These are phyloP conservation scores for Urostyla sp. DNA, from an alignment of 73 alveolate genomes.

Conservation along the genomic window DNA sequence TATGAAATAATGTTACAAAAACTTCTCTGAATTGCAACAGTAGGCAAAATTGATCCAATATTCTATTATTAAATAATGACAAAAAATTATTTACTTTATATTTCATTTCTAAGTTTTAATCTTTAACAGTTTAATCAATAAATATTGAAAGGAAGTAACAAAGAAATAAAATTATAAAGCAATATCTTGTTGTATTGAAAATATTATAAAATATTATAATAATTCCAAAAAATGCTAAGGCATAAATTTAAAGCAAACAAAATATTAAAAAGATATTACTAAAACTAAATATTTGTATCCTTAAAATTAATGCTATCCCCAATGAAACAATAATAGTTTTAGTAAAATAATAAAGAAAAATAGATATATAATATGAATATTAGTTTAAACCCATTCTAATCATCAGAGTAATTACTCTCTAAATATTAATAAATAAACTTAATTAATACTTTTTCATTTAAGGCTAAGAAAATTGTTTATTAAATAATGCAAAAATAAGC, in stretches of 20 bases:
- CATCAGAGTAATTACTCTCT: too few species aligned
- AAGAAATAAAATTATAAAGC: slow-evolving; percentile 45
- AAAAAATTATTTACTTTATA: too few species aligned
- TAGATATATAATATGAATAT: too few species aligned
- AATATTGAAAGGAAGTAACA: slow-evolving; percentile 50
- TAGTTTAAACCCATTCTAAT: too few species aligned
- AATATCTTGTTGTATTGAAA: slow-evolving; percentile 73
- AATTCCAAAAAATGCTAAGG: slow-evolving; percentile 64
- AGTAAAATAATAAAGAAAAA: too few species aligned
- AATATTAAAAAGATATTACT: slow-evolving; percentile 35
- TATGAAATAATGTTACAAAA: background rate
- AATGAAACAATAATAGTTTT: too few species aligned
- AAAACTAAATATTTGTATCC: too few species aligned
- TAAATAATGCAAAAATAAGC: too few species aligned
- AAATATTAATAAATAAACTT: too few species aligned
- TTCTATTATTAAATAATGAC: slow-evolving; percentile 22
- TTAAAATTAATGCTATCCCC: too few species aligned
- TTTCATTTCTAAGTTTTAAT: background rate
- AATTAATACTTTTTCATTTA: too few species aligned
- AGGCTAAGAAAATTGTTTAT: too few species aligned
- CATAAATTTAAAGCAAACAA: slow-evolving; percentile 51
- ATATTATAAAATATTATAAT: slow-evolving; percentile 67
- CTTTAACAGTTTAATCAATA: slow-evolving; percentile 28
- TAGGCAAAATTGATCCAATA: slow-evolving; percentile 53
- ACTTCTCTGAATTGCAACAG: slow-evolving; percentile 53